These are phyloP conservation scores for Sanghuangporus weigelae DNA, from an alignment of 1,284 basidiomycete genomes.

Conservation along the genomic window DNA sequence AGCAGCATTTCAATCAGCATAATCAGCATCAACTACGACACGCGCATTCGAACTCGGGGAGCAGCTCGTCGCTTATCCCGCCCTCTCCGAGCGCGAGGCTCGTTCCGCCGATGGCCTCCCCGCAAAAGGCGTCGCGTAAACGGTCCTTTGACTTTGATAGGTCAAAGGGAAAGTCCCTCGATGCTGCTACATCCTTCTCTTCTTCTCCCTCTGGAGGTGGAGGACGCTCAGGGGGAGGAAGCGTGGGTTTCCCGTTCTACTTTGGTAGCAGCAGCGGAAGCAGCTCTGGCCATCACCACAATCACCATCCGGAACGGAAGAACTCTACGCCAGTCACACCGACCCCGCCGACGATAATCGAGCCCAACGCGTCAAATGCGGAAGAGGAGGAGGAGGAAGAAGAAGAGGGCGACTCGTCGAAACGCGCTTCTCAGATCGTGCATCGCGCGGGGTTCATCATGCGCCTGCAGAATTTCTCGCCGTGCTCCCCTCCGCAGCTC, in stretches of 20 bases:
- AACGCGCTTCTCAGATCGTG: slow-evolving; percentile 71
- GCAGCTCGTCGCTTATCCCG: neutral
- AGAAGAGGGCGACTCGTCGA: slow-evolving; percentile 28
- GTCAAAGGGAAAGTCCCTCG: slow-evolving; percentile 3
- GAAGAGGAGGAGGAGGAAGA: slow-evolving; percentile 9
- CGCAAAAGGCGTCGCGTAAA: slow-evolving; percentile 11
- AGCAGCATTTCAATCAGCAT: neutral
- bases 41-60: slow-evolving; percentile 25
- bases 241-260: slow-evolving; percentile 29
- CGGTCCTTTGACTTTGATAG: slow-evolving; percentile 17
- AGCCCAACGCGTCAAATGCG: slow-evolving; percentile 26
- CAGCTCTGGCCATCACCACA: neutral
- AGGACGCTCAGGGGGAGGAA: slow-evolving; percentile 31
- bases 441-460: slow-evolving; percentile 72
- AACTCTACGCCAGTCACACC: slow-evolving; percentile 10
- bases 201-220: slow-evolving; percentile 23
- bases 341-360: slow-evolving; percentile 41
- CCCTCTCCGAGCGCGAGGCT: neutral
- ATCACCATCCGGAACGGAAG: slow-evolving; percentile 14
- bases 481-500: slow-evolving; percentile 28
- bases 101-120: neutral
- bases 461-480: slow-evolving; percentile 49
- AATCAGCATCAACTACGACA: slow-evolving; percentile 28
- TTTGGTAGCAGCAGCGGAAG: slow-evolving; percentile 22
- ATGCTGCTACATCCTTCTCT: slow-evolving; percentile 13